Percentiles rank a stretch among this genome's conserved stretches.
These are phyloP conservation scores for Conticribra guillardii DNA, from an alignment of 108 stramenopile species.

Conservation along the genomic window DNA sequence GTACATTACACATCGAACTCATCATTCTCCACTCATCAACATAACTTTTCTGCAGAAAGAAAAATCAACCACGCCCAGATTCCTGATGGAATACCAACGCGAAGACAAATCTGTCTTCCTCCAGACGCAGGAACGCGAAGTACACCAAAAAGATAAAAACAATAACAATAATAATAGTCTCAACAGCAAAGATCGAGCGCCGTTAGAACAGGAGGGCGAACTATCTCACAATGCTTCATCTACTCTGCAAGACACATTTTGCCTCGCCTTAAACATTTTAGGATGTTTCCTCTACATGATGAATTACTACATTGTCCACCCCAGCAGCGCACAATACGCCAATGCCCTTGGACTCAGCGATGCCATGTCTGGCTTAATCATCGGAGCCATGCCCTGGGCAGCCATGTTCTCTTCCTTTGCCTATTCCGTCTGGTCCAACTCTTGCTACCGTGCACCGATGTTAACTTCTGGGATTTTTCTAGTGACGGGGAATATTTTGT, in stretches of 20 bases:
- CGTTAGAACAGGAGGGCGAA: too few relatives aligned
- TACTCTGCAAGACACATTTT: constrained; percentile 25
- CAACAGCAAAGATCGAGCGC: too few relatives aligned
- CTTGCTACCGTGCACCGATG: constrained; percentile 74
- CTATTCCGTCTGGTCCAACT: constrained; percentile 85
- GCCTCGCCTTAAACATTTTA: constrained; percentile 68
- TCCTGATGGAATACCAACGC: too few relatives aligned
- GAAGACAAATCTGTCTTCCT: too few relatives aligned
- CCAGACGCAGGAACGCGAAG: too few relatives aligned
- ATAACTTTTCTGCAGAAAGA: too few relatives aligned
- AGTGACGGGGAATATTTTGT: constrained; percentile 77
- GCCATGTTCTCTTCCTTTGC: constrained; percentile 71
- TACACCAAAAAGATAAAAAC: too few relatives aligned
- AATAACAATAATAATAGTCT: too few relatives aligned
- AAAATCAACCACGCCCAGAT: too few relatives aligned
- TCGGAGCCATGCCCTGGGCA: constrained; percentile 91
- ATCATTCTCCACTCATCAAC: too few relatives aligned
- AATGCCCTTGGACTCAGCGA: constrained; percentile 79
- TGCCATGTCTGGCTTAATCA: constrained; percentile 78
- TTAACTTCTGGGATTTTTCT: constrained; percentile 72
- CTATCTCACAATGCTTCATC: too few relatives aligned
- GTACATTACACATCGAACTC: too few relatives aligned
- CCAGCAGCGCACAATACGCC: constrained; percentile 79
- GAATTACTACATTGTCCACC: constrained; percentile 94
- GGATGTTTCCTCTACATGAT: constrained; percentile 88